Conservation (phyloP, 768 basidiomycete genomes). For the Hebeloma cylindrosporum region DNA sequence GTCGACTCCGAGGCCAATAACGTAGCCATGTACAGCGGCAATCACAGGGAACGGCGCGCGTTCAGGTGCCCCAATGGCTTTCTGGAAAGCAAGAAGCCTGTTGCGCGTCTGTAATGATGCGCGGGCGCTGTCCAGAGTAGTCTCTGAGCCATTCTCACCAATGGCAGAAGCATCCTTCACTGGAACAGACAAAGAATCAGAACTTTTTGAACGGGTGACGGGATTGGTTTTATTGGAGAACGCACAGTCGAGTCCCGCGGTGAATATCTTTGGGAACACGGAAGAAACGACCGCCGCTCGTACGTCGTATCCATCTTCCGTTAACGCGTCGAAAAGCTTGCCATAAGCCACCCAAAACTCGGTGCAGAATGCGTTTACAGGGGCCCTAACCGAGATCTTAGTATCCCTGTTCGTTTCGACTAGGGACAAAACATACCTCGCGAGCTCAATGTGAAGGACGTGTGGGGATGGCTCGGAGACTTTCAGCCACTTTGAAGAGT, state of each 20-base stretch:
- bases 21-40: slow-evolving; percentile 73
- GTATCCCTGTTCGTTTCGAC: not conserved
- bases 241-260: slow-evolving; percentile 81
- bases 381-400: slow-evolving; percentile 41
- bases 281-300: slow-evolving; percentile 77
- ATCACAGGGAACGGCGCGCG: slow-evolving; percentile 79
- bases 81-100: slow-evolving; percentile 62
- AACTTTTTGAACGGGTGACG: not conserved
- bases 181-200: slow-evolving; percentile 13
- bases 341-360: slow-evolving; percentile 76
- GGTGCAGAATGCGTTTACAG: slow-evolving; percentile 66
- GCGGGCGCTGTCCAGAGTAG: slow-evolving; percentile 49
- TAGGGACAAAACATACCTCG: slow-evolving; percentile 32
- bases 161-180: slow-evolving; percentile 32
- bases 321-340: slow-evolving; percentile 56
- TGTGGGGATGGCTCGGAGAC: slow-evolving; percentile 47
- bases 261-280: slow-evolving; percentile 68
- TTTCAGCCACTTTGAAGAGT: slow-evolving; percentile 45
- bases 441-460: slow-evolving; percentile 46
- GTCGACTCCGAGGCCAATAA: slow-evolving; percentile 79
- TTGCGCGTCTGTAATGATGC: slow-evolving; percentile 48
- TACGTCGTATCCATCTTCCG: slow-evolving; percentile 49
- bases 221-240: no score
- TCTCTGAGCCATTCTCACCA: slow-evolving; percentile 21
- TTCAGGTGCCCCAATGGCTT: slow-evolving; percentile 65